Percentiles rank a stretch among this genome's conserved stretches.
Evolutionary conservation across 75 land plant species (phyloP).

Genomic region (Adiantum capillusveneris): DNA sequence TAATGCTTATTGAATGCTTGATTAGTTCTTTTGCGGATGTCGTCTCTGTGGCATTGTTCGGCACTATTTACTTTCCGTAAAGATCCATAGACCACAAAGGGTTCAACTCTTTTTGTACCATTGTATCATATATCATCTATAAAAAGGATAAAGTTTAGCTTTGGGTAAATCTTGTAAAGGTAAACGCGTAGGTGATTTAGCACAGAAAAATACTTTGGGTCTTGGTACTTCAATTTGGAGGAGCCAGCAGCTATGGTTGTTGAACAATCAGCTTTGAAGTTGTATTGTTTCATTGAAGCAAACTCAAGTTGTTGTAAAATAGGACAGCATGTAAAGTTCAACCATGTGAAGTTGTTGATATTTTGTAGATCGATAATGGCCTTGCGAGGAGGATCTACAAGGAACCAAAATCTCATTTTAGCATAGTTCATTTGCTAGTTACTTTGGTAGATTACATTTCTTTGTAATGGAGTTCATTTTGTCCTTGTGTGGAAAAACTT

Average conservation of each 20-base stretch:
- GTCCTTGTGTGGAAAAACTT: neutral
- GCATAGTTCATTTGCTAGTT: constrained; percentile 61
- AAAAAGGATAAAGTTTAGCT: constrained; percentile 72
- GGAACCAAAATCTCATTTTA: constrained; percentile 70
- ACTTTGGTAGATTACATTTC: constrained; percentile 63
- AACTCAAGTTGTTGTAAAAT: constrained; percentile 58
- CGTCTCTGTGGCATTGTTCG: too few relatives aligned
- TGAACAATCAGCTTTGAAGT: constrained; percentile 53
- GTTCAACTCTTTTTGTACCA: too few relatives aligned
- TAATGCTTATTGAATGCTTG: too few relatives aligned
- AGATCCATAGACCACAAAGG: constrained; percentile 74
- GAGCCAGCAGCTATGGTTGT: constrained; percentile 50
- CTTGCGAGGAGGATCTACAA: constrained; percentile 49
- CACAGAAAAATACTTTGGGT: constrained; percentile 90
- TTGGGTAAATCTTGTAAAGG: constrained; percentile 81
- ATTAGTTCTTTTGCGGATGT: too few relatives aligned
- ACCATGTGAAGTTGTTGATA: constrained; percentile 59
- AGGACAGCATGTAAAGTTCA: constrained; percentile 61
- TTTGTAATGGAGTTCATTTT: constrained; percentile 15
- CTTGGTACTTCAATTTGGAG: constrained; percentile 71
- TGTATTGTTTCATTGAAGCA: constrained; percentile 62
- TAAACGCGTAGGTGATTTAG: constrained; percentile 84
- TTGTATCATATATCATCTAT: constrained; percentile 82
- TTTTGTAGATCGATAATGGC: constrained; percentile 64
- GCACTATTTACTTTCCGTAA: constrained; percentile 87